Evolutionary conservation across 495 filamentous ascomycete species (phyloP).

Genomic region (Xylaria venustula): DNA sequence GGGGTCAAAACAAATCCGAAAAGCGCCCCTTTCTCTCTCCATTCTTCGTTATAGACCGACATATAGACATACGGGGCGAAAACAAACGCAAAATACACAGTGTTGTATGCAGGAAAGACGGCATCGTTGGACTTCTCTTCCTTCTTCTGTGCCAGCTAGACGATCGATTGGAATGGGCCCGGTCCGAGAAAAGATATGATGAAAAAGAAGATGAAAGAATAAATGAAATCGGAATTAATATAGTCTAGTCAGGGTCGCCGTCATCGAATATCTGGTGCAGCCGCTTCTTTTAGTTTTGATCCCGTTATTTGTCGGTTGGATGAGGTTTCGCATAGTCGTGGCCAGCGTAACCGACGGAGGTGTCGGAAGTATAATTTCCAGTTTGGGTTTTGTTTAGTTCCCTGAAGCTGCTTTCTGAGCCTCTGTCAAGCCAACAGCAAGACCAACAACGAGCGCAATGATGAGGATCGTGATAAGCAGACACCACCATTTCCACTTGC

Average conservation of each 20-base stretch:
- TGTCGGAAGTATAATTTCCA: not conserved
- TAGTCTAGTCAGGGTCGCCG: not conserved
- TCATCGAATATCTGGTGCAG: not conserved
- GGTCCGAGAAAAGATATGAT: not conserved
- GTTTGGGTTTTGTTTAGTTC: not conserved
- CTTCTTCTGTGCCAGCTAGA: not conserved
- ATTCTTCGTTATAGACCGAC: not conserved
- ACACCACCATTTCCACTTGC: conserved; percentile 73
- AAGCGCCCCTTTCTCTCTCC: not conserved
- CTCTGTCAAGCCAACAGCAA: conserved; percentile 33
- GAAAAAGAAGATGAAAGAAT: not conserved
- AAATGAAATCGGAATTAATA: conserved; percentile 8
- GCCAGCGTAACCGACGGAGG: not conserved
- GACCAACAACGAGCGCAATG: conserved; percentile 47
- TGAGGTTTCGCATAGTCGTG: not conserved
- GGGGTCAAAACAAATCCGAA: not conserved
- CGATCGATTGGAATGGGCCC: not conserved
- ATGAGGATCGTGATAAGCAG: conserved; percentile 59
- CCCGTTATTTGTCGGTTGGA: not conserved
- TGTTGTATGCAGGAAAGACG: not conserved
- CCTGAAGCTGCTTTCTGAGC: not conserved
- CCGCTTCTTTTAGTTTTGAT: not conserved
- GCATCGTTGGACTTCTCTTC: not conserved
- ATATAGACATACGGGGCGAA: not conserved
- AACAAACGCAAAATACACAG: conserved; percentile 6